phyloP scores from a whole-genome alignment of 352 stramenopile genomes.

The Phytopythium chamaehyphon region DNA sequence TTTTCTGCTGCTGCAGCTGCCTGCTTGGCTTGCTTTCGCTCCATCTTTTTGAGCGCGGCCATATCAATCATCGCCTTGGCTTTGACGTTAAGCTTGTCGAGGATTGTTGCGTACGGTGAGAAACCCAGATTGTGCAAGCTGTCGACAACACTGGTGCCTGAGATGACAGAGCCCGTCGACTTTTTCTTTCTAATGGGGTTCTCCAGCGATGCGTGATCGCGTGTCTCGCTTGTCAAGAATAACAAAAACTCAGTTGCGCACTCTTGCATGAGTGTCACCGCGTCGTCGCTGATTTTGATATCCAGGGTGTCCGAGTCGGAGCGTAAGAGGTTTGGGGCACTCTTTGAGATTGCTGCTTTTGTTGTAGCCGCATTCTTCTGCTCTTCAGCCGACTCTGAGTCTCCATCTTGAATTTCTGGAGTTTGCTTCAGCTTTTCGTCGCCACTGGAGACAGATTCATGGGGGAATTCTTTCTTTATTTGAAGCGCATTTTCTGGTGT shows the following conservation, averaged over 20 bases:
- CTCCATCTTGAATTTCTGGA: no score
- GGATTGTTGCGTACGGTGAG: conserved; percentile 53
- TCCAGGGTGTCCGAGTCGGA: not conserved
- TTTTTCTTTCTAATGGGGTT: conserved; percentile 47
- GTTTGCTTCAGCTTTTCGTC: not conserved
- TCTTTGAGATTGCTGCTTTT: no score
- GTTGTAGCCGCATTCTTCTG: not conserved
- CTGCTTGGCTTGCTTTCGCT: conserved; percentile 40
- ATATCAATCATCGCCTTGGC: conserved; percentile 62
- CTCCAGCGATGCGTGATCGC: conserved; percentile 58
- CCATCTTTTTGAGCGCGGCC: conserved; percentile 48
- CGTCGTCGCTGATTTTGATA: conserved; percentile 77
- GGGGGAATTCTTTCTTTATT: not conserved
- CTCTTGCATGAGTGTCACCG: conserved; percentile 77
- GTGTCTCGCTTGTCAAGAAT: conserved; percentile 76
- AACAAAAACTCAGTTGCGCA: conserved; percentile 83
- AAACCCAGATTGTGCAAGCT: conserved; percentile 72
- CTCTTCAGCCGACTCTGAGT: no score
- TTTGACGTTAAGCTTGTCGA: conserved; percentile 65
- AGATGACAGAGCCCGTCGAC: conserved; percentile 40
- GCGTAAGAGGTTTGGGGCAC: not conserved
- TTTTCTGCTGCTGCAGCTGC: conserved; percentile 17
- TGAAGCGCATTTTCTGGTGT: not conserved
- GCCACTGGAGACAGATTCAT: conserved; percentile 1
- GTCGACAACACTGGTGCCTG: conserved; percentile 53